These are phyloP conservation scores for Plectosphaerella cucumerina DNA, from an alignment of 2,329 filamentous ascomycete species.

Conservation along the genomic window DNA sequence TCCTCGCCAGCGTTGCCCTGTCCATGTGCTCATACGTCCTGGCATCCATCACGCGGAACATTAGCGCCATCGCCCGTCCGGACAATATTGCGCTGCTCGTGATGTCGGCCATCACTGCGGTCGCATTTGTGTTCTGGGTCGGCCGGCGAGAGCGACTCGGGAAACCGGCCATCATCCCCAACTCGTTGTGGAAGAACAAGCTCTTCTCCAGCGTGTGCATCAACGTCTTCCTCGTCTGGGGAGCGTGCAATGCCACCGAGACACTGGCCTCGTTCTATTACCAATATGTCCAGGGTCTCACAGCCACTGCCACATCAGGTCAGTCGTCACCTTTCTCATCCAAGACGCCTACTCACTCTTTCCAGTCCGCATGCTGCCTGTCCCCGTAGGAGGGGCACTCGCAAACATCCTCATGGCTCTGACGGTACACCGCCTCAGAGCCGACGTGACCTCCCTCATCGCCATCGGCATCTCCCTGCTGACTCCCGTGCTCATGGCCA, in stretches of 20 bases:
- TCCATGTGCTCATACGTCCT: constrained; percentile 48
- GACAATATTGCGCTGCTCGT: constrained; percentile 39
- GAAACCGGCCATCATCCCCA: constrained; percentile 55
- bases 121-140: neutral
- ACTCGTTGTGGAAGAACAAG: constrained; percentile 51
- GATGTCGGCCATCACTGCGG: constrained; percentile 25
- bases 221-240: constrained; percentile 36
- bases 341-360: neutral
- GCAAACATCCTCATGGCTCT: constrained; percentile 38
- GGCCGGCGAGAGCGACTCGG: constrained; percentile 10
- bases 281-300: constrained; percentile 4
- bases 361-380: constrained; percentile 41
- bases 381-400: constrained; percentile 35
- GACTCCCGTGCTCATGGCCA: constrained; percentile 50
- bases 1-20: constrained; percentile 38
- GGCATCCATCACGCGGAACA: constrained; percentile 17
- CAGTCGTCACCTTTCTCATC: neutral
- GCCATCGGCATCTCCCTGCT: constrained; percentile 38
- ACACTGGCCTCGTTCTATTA: constrained; percentile 35
- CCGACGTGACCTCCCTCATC: constrained; percentile 31
- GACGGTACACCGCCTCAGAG: constrained; percentile 31
- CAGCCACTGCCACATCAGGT: neutral
- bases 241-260: constrained; percentile 37
- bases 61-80: constrained; percentile 15
- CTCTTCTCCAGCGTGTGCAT: constrained; percentile 48